Conservation (phyloP, 495 filamentous ascomycete genomes). For the Penicillium angulare region DNA sequence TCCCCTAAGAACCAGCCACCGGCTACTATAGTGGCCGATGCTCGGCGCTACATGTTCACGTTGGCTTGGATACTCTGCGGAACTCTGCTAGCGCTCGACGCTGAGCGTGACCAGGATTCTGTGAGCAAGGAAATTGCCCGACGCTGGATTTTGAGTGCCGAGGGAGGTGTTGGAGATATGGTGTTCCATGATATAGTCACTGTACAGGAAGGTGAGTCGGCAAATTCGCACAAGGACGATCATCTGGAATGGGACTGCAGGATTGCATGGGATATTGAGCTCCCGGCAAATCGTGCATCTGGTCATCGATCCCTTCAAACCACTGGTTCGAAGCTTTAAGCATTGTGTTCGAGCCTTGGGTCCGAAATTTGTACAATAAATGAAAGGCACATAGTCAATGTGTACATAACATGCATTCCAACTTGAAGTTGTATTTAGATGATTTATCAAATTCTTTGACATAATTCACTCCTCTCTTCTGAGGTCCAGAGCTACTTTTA, state of each 20-base stretch:
- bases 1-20: slow-evolving; percentile 5
- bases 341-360: background rate
- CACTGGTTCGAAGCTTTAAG: slow-evolving; percentile 17
- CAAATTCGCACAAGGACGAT: slow-evolving; percentile 3
- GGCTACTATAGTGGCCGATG: slow-evolving; percentile 27
- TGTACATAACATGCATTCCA: too few relatives aligned
- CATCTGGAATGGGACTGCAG: slow-evolving; percentile 33
- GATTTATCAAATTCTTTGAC: too few relatives aligned
- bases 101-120: slow-evolving; percentile 26
- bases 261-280: slow-evolving; percentile 33
- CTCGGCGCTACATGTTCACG: slow-evolving; percentile 36
- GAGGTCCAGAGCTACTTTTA: too few relatives aligned
- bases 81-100: slow-evolving; percentile 28
- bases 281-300: slow-evolving; percentile 21
- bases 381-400: too few relatives aligned
- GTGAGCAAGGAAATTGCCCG: slow-evolving; percentile 30
- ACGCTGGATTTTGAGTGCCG: slow-evolving; percentile 31
- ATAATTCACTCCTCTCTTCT: too few relatives aligned
- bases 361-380: too few relatives aligned
- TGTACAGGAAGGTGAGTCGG: background rate
- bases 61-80: slow-evolving; percentile 35
- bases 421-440: too few relatives aligned
- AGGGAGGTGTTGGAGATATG: slow-evolving; percentile 31
- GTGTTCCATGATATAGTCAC: slow-evolving; percentile 30
- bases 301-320: slow-evolving; percentile 30